Base-by-base conservation (phyloP, 2,329 filamentous ascomycete genomes). In the Sclerotinia trifoliorum region DNA sequence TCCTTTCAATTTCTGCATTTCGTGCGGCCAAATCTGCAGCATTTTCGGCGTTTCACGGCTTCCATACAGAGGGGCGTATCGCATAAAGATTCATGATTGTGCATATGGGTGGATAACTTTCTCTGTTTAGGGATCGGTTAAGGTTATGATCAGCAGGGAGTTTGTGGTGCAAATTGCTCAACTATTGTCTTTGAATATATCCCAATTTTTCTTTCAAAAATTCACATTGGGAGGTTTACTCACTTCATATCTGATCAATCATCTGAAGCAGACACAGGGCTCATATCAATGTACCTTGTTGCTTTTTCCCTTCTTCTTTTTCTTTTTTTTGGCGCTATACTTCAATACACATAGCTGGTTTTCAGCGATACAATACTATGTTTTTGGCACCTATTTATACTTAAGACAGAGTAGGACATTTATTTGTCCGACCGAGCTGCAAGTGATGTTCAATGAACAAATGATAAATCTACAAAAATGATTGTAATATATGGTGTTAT, bases 1-100 rank as follows among this genome's bases (percentile, higher is more conserved):
- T 51, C 26, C 46, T 67, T 67, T 64, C 55, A 13, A 19, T 42
- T 52, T 61, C n/a, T 48, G n/a, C 35, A 51, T 60, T 19, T 62
- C 39, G 60, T 24, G 46, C 44, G 10, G 35, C n/a, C 21, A 26
- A n/a, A 62, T 67, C 44, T 61, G 55, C 65, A 39, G 52, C 11
- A 35, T 67, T 44, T 24, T 26, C 32, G 65, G 65, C 56, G 65
- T 67, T 67, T 29, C 55, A 39, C 51, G 56, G 32, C 32, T 51
- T 44, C 46, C 32, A 61, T 52, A 39, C 32, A 61, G 29, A 51
- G 42, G 24, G 65, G 55, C 19, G 49, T 44, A 44, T 49, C 29
- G 42, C 32, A 46, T 61, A 62, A 35, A 42, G 65, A 46, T 52
- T 52, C 39, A n/a, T 29, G 48, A 26, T 39, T 66, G 46, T 62